Conservation (phyloP, 2,329 filamentous ascomycete genomes). For the Nemania serpens region DNA sequence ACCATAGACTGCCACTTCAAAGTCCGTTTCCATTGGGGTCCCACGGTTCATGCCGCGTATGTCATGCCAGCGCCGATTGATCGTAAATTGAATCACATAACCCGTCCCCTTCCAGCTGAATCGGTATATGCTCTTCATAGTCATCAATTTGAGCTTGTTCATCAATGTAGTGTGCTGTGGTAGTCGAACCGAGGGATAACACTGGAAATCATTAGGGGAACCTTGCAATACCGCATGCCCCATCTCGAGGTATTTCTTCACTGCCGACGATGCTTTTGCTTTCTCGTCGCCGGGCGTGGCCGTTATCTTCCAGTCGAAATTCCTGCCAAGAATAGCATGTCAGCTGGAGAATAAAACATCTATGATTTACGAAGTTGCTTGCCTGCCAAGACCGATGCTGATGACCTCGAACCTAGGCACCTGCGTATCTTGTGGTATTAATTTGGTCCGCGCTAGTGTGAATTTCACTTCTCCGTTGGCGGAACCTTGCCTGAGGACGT, state of each 20-base stretch:
- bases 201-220: conserved; percentile 19
- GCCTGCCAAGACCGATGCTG: conserved; percentile 43
- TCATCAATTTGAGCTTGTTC: conserved; percentile 37
- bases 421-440: conserved; percentile 14
- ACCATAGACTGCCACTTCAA: conserved; percentile 40
- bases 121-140: conserved; percentile 42
- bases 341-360: conserved; percentile 13
- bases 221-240: conserved; percentile 32
- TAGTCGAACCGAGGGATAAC: conserved; percentile 40
- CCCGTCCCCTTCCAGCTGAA: conserved; percentile 39
- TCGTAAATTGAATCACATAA: conserved; percentile 44
- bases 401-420: conserved; percentile 34
- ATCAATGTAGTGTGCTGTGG: conserved; percentile 13
- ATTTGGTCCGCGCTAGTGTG: conserved; percentile 20
- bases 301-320: conserved; percentile 46
- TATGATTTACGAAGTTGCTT: conserved; percentile 16
- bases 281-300: conserved; percentile 36
- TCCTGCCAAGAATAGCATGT: conserved; percentile 32
- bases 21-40: conserved; percentile 29
- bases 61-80: conserved; percentile 42
- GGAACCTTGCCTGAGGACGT: conserved; percentile 9
- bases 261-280: conserved; percentile 28
- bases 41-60: conserved; percentile 29
- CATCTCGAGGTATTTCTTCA: conserved; percentile 34
- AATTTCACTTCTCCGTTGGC: neutral